A percentile compares a stretch with the other conserved stretches of the same genome.
Conservation (phyloP, 176 grass and related monocot species). For the Triticum monococcum region DNA sequence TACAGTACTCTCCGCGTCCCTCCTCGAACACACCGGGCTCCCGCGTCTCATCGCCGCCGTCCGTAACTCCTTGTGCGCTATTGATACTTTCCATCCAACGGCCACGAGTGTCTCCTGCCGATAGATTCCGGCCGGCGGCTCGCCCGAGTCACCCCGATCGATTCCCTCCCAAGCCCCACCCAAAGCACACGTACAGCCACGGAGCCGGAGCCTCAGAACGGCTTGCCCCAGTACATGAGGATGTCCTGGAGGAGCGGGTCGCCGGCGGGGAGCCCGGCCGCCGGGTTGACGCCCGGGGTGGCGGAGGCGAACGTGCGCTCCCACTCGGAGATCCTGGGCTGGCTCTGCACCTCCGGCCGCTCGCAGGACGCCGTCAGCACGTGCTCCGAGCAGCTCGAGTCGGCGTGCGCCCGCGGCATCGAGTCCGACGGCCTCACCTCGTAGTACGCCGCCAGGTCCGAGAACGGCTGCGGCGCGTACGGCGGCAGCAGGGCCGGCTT, state of each 20-base stretch:
- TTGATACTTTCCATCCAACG: not conserved
- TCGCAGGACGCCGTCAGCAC: slow-evolving; percentile 46
- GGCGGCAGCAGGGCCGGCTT: slow-evolving; percentile 29
- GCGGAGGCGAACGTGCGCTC: slow-evolving; percentile 38
- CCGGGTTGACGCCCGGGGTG: slow-evolving; percentile 8
- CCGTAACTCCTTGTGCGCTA: not conserved
- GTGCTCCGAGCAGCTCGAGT: slow-evolving; percentile 74
- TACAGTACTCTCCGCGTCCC: not conserved
- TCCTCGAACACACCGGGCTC: not conserved
- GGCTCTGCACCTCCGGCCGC: slow-evolving; percentile 70
- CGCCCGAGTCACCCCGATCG: not conserved
- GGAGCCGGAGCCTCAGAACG: slow-evolving; percentile 25
- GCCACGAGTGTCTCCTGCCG: not conserved
- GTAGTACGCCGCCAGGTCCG: slow-evolving; percentile 46
- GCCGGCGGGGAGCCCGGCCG: not conserved
- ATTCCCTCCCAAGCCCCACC: not conserved
- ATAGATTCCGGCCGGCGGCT: slow-evolving; percentile 15
- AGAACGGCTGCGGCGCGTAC: slow-evolving; percentile 32
- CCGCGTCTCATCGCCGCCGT: slow-evolving; percentile 21
- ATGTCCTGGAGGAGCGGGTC: slow-evolving; percentile 64
- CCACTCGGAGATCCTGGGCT: slow-evolving; percentile 56
- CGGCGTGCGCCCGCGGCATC: slow-evolving; percentile 50
- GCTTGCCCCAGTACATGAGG: slow-evolving; percentile 63
- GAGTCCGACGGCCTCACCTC: slow-evolving; percentile 60
- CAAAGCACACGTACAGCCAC: not conserved